Evolutionary conservation across 139 green algal genomes (phyloP).

Genomic region (Micractinium sp.): DNA sequence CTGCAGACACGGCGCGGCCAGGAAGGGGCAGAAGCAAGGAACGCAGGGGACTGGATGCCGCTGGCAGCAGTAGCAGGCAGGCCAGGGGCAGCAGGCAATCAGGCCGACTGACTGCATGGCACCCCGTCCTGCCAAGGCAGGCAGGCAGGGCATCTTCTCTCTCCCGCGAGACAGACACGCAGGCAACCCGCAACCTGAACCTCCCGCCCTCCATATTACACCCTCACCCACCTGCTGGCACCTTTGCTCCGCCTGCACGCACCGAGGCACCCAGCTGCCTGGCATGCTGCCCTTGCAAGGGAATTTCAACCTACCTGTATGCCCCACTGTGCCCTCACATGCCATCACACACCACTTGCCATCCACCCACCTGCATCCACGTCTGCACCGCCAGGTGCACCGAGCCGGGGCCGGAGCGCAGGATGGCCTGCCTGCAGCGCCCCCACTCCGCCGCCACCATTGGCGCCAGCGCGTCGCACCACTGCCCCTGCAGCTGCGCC

Average conservation of each 20-base stretch:
- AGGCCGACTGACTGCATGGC: neutral
- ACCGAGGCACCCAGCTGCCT: no score
- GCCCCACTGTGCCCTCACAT: no score
- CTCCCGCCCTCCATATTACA: no score
- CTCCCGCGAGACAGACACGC: neutral
- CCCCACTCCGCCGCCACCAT: constrained; percentile 76
- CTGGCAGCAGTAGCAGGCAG: neutral
- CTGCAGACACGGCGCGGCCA: constrained; percentile 17
- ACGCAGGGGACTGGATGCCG: neutral
- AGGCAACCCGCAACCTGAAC: neutral
- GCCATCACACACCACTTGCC: neutral
- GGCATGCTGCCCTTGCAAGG: no score
- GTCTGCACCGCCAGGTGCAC: constrained; percentile 50
- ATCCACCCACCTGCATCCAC: constrained; percentile 55
- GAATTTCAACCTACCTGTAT: no score
- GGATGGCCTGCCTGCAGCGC: constrained; percentile 37
- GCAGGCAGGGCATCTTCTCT: no score
- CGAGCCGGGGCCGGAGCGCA: constrained; percentile 36
- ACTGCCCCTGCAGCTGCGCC: constrained; percentile 65
- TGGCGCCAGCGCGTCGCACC: constrained; percentile 76
- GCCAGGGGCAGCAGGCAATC: neutral
- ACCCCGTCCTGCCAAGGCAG: no score
- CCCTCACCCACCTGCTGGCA: no score
- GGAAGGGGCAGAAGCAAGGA: neutral
- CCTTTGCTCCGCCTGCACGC: no score